A percentile compares a stretch with the other conserved stretches of the same genome.
Conservation (phyloP, 1,284 basidiomycete species). For the Schizophyllum commune region DNA sequence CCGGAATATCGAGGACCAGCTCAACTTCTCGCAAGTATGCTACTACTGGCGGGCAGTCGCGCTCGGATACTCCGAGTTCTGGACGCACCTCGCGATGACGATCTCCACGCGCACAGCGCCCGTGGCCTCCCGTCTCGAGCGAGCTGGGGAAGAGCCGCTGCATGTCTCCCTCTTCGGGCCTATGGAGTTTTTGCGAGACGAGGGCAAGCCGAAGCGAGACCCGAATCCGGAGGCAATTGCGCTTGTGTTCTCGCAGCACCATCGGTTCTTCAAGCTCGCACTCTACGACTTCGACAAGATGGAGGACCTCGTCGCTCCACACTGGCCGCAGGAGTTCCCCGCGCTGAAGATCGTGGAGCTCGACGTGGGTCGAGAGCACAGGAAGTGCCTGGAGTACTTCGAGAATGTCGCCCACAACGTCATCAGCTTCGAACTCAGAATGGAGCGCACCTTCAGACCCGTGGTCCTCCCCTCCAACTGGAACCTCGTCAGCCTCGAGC, state of each 20-base stretch:
- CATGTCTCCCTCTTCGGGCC: not conserved
- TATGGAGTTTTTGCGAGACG: not conserved
- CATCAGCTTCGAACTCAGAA: not conserved
- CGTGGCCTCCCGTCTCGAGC: not conserved
- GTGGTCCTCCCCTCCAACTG: not conserved
- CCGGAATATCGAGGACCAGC: not conserved
- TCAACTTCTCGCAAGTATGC: not conserved
- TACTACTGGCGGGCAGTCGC: not conserved
- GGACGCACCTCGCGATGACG: not conserved
- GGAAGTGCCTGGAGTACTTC: not conserved
- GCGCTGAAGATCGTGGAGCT: not conserved
- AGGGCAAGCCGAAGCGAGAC: too few species aligned
- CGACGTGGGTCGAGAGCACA: not conserved
- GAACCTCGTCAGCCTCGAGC: not conserved
- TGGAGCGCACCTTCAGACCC: not conserved
- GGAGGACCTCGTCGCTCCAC: not conserved
- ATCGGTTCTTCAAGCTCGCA: not conserved
- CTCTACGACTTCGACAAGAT: not conserved
- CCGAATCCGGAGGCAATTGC: not conserved
- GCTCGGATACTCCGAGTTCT: not conserved
- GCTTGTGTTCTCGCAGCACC: not conserved
- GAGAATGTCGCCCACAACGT: not conserved
- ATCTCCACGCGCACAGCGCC: not conserved
- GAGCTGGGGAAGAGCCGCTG: not conserved
- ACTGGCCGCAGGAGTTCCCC: not conserved